Conservation (phyloP, 2,329 filamentous ascomycete species). For the Hypoxylon sp. region DNA sequence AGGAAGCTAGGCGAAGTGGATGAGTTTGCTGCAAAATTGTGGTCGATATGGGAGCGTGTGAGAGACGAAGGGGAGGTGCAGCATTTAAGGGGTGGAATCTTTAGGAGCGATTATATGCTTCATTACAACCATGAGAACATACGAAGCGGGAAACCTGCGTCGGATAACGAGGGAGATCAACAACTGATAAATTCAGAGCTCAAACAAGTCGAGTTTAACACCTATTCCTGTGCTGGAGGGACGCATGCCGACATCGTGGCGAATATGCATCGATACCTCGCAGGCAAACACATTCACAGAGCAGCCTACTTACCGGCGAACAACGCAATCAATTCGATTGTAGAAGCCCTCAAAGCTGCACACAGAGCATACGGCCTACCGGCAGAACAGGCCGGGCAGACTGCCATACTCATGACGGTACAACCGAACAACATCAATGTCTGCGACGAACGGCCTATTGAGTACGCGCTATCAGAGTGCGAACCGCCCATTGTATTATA, state of each 20-base stretch:
- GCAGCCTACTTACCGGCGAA: conserved; percentile 53
- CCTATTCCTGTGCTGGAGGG: conserved; percentile 60
- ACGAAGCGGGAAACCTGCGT: neutral
- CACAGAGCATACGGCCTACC: conserved; percentile 54
- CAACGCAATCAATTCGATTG: conserved; percentile 53
- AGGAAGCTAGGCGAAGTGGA: conserved; percentile 54
- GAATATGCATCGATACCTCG: conserved; percentile 60
- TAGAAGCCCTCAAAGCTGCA: conserved; percentile 53
- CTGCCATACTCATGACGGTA: conserved; percentile 60
- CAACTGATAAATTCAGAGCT: conserved; percentile 41
- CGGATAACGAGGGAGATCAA: neutral
- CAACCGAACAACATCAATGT: conserved; percentile 62
- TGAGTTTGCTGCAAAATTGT: conserved; percentile 56
- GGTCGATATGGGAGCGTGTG: conserved; percentile 56
- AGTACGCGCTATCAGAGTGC: conserved; percentile 58
- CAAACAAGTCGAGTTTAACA: conserved; percentile 64
- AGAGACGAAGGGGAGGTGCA: conserved; percentile 53
- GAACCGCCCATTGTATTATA: conserved; percentile 55
- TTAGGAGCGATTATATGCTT: conserved; percentile 64
- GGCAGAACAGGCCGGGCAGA: conserved; percentile 37
- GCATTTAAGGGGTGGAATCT: conserved; percentile 56
- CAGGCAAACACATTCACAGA: conserved; percentile 48
- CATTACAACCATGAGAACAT: conserved; percentile 44
- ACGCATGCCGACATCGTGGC: conserved; percentile 58
- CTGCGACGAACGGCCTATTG: conserved; percentile 62